These are phyloP conservation scores for Daldinia eschscholtzii DNA, from an alignment of 2,329 filamentous ascomycete species.

Conservation along the genomic window DNA sequence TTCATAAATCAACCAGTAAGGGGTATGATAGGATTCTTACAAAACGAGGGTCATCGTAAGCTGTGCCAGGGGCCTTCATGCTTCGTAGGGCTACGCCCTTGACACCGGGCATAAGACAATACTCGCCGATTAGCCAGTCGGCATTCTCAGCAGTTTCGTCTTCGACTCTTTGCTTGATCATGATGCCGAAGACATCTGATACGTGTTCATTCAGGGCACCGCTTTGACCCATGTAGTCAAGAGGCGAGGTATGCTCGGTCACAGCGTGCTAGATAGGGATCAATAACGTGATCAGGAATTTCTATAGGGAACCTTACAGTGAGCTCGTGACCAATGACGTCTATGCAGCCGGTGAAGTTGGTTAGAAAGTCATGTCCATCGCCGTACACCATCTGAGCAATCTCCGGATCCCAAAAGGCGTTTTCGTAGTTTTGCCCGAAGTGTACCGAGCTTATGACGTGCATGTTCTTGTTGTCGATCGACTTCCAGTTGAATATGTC, in stretches of 20 bases:
- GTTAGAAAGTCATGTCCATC: slow-evolving; percentile 66
- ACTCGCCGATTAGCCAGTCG: slow-evolving; percentile 68
- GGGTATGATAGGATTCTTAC: slow-evolving; percentile 24
- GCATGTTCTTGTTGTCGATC: slow-evolving; percentile 64
- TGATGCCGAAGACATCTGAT: slow-evolving; percentile 68
- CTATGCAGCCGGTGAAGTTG: slow-evolving; percentile 65
- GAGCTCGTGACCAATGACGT: slow-evolving; percentile 70
- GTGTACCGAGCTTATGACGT: slow-evolving; percentile 66
- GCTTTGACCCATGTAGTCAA: slow-evolving; percentile 64
- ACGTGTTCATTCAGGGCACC: slow-evolving; percentile 70
- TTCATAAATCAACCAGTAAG: background rate
- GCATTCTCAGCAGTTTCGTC: slow-evolving; percentile 60
- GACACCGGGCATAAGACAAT: slow-evolving; percentile 63
- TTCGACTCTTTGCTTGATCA: slow-evolving; percentile 67
- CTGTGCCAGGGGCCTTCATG: slow-evolving; percentile 67
- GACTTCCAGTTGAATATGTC: slow-evolving; percentile 64
- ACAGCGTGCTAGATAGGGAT: slow-evolving; percentile 59
- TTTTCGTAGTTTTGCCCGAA: slow-evolving; percentile 65
- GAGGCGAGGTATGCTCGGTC: slow-evolving; percentile 62
- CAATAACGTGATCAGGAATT: background rate
- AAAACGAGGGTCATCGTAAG: slow-evolving; percentile 65
- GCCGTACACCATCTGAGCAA: slow-evolving; percentile 67
- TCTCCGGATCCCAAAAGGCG: slow-evolving; percentile 66
- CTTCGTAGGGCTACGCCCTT: slow-evolving; percentile 65
- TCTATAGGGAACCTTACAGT: slow-evolving; percentile 52